phyloP scores from a whole-genome alignment of 495 filamentous ascomycete species.

The Tuber calosporum region DNA sequence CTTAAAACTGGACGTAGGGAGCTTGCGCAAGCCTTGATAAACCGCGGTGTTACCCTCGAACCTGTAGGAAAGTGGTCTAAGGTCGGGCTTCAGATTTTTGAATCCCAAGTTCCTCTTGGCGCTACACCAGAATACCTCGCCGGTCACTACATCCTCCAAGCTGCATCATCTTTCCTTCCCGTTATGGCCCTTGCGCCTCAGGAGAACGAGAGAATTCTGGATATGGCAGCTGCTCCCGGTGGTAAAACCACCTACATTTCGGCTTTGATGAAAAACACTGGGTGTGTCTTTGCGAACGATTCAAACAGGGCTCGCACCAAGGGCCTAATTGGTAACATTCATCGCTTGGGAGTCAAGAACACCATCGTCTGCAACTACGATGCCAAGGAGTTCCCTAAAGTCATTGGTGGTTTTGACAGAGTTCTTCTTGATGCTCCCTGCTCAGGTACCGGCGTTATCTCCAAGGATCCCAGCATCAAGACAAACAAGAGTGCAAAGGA shows the following conservation, averaged over 20 bases:
- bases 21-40: slow-evolving; percentile 89
- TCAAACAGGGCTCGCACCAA: slow-evolving; percentile 85
- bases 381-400: slow-evolving; percentile 82
- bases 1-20: slow-evolving; percentile 85
- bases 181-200: slow-evolving; percentile 96
- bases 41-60: slow-evolving; percentile 91
- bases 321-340: slow-evolving; percentile 95
- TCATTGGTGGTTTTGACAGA: slow-evolving; percentile 89
- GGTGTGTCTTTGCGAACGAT: slow-evolving; percentile 94
- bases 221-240: slow-evolving; percentile 96
- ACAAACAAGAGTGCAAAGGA: slow-evolving; percentile 94
- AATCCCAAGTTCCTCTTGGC: slow-evolving; percentile 86
- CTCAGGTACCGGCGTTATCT: slow-evolving; percentile 81
- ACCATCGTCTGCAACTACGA: slow-evolving; percentile 91
- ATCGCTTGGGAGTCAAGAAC: slow-evolving; percentile 88
- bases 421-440: slow-evolving; percentile 75
- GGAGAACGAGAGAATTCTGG: slow-evolving; percentile 78
- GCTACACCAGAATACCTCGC: slow-evolving; percentile 96
- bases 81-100: slow-evolving; percentile 92
- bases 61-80: slow-evolving; percentile 98
- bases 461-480: slow-evolving; percentile 90
- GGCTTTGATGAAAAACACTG: slow-evolving; percentile 96
- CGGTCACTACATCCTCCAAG: slow-evolving; percentile 95
- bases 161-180: slow-evolving; percentile 91
- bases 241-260: slow-evolving; percentile 97